phyloP scores from a whole-genome alignment of 805 yeast species.

The Saitoella complicata region DNA sequence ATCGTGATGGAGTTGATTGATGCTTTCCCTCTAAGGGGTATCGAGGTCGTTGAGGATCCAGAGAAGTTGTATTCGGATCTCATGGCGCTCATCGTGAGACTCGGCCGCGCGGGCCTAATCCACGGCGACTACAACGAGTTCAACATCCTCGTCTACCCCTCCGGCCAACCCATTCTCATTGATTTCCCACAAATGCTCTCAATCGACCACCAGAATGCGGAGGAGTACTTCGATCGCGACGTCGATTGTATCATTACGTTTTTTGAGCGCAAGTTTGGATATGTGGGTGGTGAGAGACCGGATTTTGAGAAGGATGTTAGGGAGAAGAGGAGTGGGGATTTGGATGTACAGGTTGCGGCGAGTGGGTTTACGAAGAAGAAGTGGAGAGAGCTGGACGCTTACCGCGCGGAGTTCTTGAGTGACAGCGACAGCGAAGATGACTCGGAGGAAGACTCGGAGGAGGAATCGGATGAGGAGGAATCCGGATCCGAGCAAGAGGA shows the following conservation, averaged over 20 bases:
- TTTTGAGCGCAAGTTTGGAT: slow-evolving; percentile 62
- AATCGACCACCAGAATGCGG: slow-evolving; percentile 79
- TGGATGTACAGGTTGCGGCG: slow-evolving; percentile 82
- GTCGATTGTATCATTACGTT: slow-evolving; percentile 77
- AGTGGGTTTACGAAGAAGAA: slow-evolving; percentile 58
- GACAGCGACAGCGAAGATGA: slow-evolving; percentile 20
- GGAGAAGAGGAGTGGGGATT: slow-evolving; percentile 35
- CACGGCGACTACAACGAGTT: slow-evolving; percentile 98
- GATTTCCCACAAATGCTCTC: slow-evolving; percentile 98
- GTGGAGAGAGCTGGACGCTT: slow-evolving; percentile 16
- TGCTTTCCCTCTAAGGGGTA: slow-evolving; percentile 67
- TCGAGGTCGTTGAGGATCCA: slow-evolving; percentile 28
- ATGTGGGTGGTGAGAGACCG: slow-evolving; percentile 71
- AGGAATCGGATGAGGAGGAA: no score
- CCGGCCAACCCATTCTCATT: slow-evolving; percentile 46
- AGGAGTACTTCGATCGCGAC: slow-evolving; percentile 76
- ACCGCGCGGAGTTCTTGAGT: slow-evolving; percentile 9
- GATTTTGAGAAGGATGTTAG: slow-evolving; percentile 56
- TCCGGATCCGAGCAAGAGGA: slow-evolving; percentile 33
- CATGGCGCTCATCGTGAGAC: slow-evolving; percentile 69
- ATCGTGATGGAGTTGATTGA: slow-evolving; percentile 80
- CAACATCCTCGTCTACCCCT: slow-evolving; percentile 69
- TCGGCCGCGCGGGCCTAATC: slow-evolving; percentile 78
- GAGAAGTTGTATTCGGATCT: slow-evolving; percentile 63
- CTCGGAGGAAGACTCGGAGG: no score